A percentile compares a stretch with the other conserved stretches of the same genome.
These are phyloP conservation scores for Amanita molliuscula DNA, from an alignment of 768 basidiomycete species.

Conservation along the genomic window DNA sequence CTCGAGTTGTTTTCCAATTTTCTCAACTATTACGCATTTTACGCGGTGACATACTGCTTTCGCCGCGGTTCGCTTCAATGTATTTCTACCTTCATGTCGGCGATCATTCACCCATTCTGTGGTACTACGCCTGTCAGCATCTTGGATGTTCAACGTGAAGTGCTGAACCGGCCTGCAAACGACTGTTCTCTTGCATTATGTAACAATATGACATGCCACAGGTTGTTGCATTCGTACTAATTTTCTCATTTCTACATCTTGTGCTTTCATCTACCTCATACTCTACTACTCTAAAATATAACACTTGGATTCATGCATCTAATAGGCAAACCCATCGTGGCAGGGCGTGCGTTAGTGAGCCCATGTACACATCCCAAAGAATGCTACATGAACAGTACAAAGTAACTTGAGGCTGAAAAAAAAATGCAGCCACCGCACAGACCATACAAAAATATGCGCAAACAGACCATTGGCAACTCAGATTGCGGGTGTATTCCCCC, in stretches of 20 bases:
- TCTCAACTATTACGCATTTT: not conserved
- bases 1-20: not conserved
- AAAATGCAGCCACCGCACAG: constrained; percentile 2
- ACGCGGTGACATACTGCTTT: not conserved
- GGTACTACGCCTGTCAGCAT: not conserved
- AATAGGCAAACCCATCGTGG: not conserved
- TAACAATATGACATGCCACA: constrained; percentile 1
- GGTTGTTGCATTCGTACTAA: not conserved
- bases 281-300: constrained; percentile 1
- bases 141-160: not conserved
- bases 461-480: not conserved
- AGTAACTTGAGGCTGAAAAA: too few relatives aligned
- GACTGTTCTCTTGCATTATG: not conserved
- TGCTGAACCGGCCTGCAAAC: not conserved
- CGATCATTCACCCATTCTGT: not conserved
- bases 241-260: not conserved
- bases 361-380: too few relatives aligned
- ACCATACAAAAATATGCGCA: not conserved
- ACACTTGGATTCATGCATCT: not conserved
- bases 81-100: constrained; percentile 1
- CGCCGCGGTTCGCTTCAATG: not conserved
- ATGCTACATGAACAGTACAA: too few relatives aligned
- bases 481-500: not conserved
- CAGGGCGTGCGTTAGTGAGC: too few relatives aligned
- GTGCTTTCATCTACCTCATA: not conserved